These are phyloP conservation scores for Byssoonygena ceratinophila DNA, from an alignment of 2,329 filamentous ascomycete species.

Conservation along the genomic window DNA sequence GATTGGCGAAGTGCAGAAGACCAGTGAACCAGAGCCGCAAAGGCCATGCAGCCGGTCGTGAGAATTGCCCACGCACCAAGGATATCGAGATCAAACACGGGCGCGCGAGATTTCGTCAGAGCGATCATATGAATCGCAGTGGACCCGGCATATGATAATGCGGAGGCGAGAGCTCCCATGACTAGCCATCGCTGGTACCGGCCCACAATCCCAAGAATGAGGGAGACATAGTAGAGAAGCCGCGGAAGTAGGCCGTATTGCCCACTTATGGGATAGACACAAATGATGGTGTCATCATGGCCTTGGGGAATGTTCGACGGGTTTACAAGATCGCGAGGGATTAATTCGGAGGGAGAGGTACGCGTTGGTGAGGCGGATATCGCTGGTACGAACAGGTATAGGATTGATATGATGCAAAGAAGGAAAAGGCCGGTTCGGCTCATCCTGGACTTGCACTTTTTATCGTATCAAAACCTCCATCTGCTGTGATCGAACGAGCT, in stretches of 20 bases:
- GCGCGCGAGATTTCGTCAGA: constrained; percentile 17
- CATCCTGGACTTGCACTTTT: background rate
- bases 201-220: constrained; percentile 23
- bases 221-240: constrained; percentile 23
- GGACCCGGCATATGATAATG: constrained; percentile 22
- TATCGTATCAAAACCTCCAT: background rate
- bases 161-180: constrained; percentile 23
- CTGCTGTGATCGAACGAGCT: background rate
- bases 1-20: constrained; percentile 19
- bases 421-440: background rate
- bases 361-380: constrained; percentile 1
- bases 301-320: constrained; percentile 12
- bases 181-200: constrained; percentile 24
- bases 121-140: constrained; percentile 23
- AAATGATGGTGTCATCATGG: constrained; percentile 15
- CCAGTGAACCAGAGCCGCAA: constrained; percentile 22
- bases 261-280: constrained; percentile 22
- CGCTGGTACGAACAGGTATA: constrained; percentile 9
- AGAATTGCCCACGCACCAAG: constrained; percentile 22
- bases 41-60: constrained; percentile 20
- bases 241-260: constrained; percentile 22
- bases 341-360: background rate
- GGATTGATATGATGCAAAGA: background rate
- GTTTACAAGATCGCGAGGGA: constrained; percentile 5
- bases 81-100: constrained; percentile 22